Conservation (phyloP, 257 asterid genomes). For the Solanum piurae region DNA sequence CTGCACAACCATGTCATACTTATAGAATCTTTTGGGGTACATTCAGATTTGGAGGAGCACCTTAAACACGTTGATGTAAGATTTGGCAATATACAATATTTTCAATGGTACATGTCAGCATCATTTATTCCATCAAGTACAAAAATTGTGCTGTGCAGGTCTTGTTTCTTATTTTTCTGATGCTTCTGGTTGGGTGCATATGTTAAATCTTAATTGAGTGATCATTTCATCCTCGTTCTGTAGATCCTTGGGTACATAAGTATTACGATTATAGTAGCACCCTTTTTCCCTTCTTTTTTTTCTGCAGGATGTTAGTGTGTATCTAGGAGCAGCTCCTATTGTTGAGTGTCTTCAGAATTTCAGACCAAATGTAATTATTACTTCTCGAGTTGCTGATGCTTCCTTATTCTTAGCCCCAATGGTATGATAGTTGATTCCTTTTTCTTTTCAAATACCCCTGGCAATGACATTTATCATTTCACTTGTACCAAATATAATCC, state of each 20-base stretch:
- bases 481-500: background rate
- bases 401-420: conserved; percentile 87
- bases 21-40: conserved; percentile 4
- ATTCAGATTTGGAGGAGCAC: conserved; percentile 52
- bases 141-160: background rate
- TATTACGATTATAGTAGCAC: background rate
- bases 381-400: conserved; percentile 98
- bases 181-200: background rate
- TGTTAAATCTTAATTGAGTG: background rate
- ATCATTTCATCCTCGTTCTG: background rate
- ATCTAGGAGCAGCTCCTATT: conserved; percentile 96
- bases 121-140: background rate
- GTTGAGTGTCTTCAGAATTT: conserved; percentile 77
- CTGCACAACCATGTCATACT: background rate
- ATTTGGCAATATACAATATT: conserved; percentile 26
- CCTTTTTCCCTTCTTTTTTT: background rate
- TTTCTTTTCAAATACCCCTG: background rate
- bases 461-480: background rate
- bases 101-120: background rate
- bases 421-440: conserved; percentile 33
- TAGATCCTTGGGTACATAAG: background rate
- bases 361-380: conserved; percentile 69
- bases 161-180: background rate
- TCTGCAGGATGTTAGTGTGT: conserved; percentile 74
- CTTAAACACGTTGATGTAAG: conserved; percentile 62